Base-by-base conservation (phyloP, 192 early-diverging fungal species). In the Gryganskiella cystojenkinii region DNA sequence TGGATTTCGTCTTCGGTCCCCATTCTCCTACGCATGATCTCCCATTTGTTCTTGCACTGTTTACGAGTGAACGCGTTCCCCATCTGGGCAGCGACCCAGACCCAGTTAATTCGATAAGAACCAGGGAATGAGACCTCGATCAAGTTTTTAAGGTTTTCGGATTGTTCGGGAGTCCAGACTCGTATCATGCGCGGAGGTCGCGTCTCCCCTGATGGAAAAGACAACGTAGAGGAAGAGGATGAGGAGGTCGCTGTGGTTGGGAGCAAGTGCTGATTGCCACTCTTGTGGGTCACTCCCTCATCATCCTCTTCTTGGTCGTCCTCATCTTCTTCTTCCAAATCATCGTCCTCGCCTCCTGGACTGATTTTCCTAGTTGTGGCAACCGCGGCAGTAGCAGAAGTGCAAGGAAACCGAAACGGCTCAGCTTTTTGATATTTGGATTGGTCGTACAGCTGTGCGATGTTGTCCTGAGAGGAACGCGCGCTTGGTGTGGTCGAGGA, bases 41-140 rank as follows among this genome's bases (percentile, higher is more conserved):
- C 74, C 74, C 74, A 78, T 30, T 78, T 78, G 61, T 78, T 78
- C 56, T 78, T 78, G 61, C 74, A 78, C 33, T 78, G 74, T 40
- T 78, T 78, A 14, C 74, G 33, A 9, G 74, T 78, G 34, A 78
- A 78, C 22, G 53, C 46, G 24, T 78, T 78, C 0, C 74, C 74
- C 66, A 78, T 69, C 42, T 78, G 74, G 10, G 74, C 64, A 4
- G 74, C 74, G 2, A 78, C 66, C 74, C 74, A 78, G 17, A 69
- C 74, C 74, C 74, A 78, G 56, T 78, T 78, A 27, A 78, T 78
- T 14, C 74, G 65, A 37, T 78, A 78, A 0, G 74, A 54, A 4
- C 74, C 74, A 0, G 74, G 74, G n/a, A 78, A 78, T 30, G 68
- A 64, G n/a, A 78, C 50, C 31, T 78, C 74, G 28, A 78, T 64